These are phyloP conservation scores for Globisporangium paddicum DNA, from an alignment of 352 stramenopile species.

Conservation along the genomic window DNA sequence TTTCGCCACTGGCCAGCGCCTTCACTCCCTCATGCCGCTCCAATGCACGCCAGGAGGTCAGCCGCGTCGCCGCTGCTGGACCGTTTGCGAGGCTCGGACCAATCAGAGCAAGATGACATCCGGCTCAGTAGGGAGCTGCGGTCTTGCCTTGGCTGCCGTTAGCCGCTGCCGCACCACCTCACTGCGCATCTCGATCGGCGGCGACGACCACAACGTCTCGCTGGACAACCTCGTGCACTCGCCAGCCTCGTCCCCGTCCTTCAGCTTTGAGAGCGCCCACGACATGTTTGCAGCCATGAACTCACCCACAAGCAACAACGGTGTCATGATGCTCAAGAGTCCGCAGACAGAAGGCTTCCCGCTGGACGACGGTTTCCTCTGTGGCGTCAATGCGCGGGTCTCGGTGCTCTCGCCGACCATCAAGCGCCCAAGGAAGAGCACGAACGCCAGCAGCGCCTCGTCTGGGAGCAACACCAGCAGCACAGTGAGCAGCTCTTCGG, in stretches of 20 bases:
- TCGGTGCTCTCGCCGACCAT: constrained; percentile 9
- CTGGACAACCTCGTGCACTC: background rate
- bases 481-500: background rate
- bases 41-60: background rate
- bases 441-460: background rate
- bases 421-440: constrained; percentile 10
- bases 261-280: constrained; percentile 11
- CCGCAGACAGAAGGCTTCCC: background rate
- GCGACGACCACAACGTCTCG: background rate
- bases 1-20: background rate
- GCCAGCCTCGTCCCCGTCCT: constrained; percentile 11
- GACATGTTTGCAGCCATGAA: constrained; percentile 13
- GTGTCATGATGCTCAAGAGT: background rate
- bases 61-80: constrained; percentile 10
- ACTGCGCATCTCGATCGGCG: constrained; percentile 5
- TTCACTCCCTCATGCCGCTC: background rate
- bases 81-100: background rate
- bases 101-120: background rate
- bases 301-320: background rate
- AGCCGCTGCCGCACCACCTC: constrained; percentile 3
- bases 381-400: background rate
- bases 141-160: background rate
- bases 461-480: background rate
- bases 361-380: background rate
- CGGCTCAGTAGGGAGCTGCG: background rate